Base-by-base conservation (phyloP, 2,329 filamentous ascomycete species). In the Botrytis porri region DNA sequence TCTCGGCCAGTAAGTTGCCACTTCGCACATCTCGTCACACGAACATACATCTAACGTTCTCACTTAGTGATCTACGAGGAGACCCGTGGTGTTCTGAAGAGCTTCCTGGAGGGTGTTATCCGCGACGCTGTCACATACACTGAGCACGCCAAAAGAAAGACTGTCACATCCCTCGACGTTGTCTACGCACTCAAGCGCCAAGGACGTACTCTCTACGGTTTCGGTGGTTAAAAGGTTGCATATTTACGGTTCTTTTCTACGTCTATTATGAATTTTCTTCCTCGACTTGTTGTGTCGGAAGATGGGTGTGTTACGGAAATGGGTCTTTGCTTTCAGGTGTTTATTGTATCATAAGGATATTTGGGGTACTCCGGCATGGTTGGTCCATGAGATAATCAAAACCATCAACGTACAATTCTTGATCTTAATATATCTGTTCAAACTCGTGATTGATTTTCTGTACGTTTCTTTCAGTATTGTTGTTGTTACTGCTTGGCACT, bases 51-150 rank as follows among this genome's bases (percentile, higher is more conserved):
- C 75, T 77, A 72, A 78, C 71, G 61, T 75, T 66, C 69, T 63
- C 71, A 39, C 74, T 37, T 37, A 88, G 87, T 93, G 91, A 93
- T 93, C 86, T 93, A 93, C 87, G 91, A 76, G 89, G 93, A 94
- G 87, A 93, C 92, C 80, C 91, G 92, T 82, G 90, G 90, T 88
- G 92, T 93, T 81, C 88, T 94, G 81, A 93, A 93, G 89, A 91
- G 91, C 84, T 93, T 93, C 90, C 90, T 94, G 80, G 92, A 93
- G 85, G 88, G 90, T 83, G 91, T 94, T 84, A 93, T 94, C 82
- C 87, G 90, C 76, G 88, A 90, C 78, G 74, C 75, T 60, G 76
- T 76, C 57, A 76, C 75, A 65, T 76, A 76, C 72, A 76, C 77
- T 79, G 91, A 93, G 86, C 91, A 93, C 88, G 90, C 90, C 84